These are phyloP conservation scores for Scenedesmus sp. DNA, from an alignment of 163 green algal genomes.

Conservation along the genomic window DNA sequence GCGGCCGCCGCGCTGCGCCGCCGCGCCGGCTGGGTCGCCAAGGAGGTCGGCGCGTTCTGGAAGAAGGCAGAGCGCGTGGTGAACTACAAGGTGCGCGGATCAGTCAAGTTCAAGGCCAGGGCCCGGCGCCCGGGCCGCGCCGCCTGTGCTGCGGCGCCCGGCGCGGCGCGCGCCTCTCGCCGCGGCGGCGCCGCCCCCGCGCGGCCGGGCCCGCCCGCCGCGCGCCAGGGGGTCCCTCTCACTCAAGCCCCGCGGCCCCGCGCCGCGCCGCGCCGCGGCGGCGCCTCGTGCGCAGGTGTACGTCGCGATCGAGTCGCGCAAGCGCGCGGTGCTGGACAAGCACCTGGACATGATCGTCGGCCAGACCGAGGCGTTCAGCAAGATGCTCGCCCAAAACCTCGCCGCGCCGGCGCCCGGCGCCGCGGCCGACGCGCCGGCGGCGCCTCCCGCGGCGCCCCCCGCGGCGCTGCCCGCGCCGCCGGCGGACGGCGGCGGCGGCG, in stretches of 20 bases:
- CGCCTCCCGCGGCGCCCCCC: not conserved
- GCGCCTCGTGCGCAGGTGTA: constrained; percentile 42
- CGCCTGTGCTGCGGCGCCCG: too few relatives aligned
- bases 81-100: constrained; percentile 88
- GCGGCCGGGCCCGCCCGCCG: too few relatives aligned
- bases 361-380: constrained; percentile 94
- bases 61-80: constrained; percentile 87
- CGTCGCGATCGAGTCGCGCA: constrained; percentile 76
- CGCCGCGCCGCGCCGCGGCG: too few relatives aligned
- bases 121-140: too few relatives aligned
- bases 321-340: constrained; percentile 92
- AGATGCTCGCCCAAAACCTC: constrained; percentile 68
- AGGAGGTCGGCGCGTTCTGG: constrained; percentile 92
- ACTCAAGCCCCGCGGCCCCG: too few relatives aligned
- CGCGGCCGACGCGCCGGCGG: constrained; percentile 4
- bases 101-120: too few relatives aligned
- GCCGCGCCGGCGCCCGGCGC: not conserved
- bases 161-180: too few relatives aligned
- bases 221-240: too few relatives aligned
- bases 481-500: not conserved
- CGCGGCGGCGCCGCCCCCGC: too few relatives aligned
- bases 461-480: not conserved
- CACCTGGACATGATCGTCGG: constrained; percentile 95
- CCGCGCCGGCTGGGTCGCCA: constrained; percentile 70
- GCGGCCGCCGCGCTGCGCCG: constrained; percentile 61